Evolutionary conservation across 495 filamentous ascomycete genomes (phyloP), one percentile per base, ranked within the genome.

Genomic region (Immersiella caudata): DNA sequence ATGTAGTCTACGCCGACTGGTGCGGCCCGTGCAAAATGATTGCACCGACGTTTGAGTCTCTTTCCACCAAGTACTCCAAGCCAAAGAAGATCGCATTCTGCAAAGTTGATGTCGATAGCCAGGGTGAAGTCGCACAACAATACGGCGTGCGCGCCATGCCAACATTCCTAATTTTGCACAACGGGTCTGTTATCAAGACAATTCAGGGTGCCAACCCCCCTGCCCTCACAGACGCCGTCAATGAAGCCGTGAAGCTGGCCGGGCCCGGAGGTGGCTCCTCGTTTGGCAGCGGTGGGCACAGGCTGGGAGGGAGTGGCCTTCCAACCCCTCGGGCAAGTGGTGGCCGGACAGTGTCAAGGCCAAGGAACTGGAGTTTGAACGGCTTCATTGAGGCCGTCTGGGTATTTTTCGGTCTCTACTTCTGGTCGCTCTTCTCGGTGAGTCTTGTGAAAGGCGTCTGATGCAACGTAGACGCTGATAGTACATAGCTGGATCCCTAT

Each of bases 151-250:
- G 76, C 70, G 89, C 88, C 26, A 88, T 93, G 86, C 94, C 94
- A 0, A 97, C 93, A 57, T 96, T 97, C 82, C 84, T 96, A 66
- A 84, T 97, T 68, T 90, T 97, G 81, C 90, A 94, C 78, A 86
- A 87, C 71, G 88, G 90, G 67, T 82, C 85, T 65, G 86, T 90
- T 60, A 85, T 87, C 65, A 83, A 90, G 54, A 92, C 89, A 29
- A 87, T 98, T 65, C 83, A 84, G 66, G 95, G 95, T 74, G 94
- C 94, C 33, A 87, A 97, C 79, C 85, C 87, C 0, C 80, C 85
- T 18, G 87, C 88, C 66, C 85, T 99, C 21, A 90, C 87, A 68
- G 82, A 88, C 60, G 90, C 89, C 1, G 88, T 98, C 68, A 88
- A 90, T 67, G 90, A 90, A 76, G 90, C 94, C 56, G 89, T 87